Evolutionary conservation across 1,284 basidiomycete species (phyloP).

Genomic region (Malassezia sympodialis): DNA sequence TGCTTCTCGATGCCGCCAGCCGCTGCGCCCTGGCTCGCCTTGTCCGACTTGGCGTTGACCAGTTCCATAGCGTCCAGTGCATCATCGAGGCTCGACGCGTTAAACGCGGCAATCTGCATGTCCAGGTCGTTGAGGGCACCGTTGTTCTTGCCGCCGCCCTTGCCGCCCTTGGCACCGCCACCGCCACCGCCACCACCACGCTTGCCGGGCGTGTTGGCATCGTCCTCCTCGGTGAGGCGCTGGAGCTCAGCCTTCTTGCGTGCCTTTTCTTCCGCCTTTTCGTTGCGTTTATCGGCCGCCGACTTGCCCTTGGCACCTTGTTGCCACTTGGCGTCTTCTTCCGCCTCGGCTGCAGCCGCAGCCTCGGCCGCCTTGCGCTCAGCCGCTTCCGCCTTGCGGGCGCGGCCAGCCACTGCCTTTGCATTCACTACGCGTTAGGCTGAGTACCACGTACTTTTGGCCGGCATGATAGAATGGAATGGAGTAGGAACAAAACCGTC

Average conservation of each 20-base stretch:
- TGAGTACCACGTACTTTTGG: constrained; percentile 10
- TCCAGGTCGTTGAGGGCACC: constrained; percentile 32
- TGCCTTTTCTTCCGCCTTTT: constrained; percentile 51
- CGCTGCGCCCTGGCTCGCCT: constrained; percentile 57
- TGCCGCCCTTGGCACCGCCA: constrained; percentile 50
- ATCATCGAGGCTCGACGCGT: constrained; percentile 81
- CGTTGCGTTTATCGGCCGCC: constrained; percentile 66
- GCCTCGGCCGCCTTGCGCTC: constrained; percentile 59
- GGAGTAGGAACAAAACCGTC: not conserved
- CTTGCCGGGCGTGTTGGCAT: constrained; percentile 60
- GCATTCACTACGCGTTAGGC: constrained; percentile 14
- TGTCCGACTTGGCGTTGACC: constrained; percentile 83
- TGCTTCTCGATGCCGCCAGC: constrained; percentile 80
- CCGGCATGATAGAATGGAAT: constrained; percentile 7
- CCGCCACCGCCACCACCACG: constrained; percentile 30
- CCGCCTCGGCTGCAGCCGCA: constrained; percentile 56
- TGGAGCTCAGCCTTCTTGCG: constrained; percentile 53
- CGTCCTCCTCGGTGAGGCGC: constrained; percentile 64
- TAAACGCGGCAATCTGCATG: constrained; percentile 51
- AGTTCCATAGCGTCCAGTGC: constrained; percentile 79
- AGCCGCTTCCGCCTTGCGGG: constrained; percentile 89
- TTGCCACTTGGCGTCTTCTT: constrained; percentile 70
- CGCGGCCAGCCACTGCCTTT: constrained; percentile 47
- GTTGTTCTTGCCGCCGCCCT: constrained; percentile 18
- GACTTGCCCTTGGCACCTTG: constrained; percentile 58